A percentile compares a stretch with the other conserved stretches of the same genome.
These are phyloP conservation scores for Quercus mongolica DNA, from an alignment of 306 rosid species.

Conservation along the genomic window DNA sequence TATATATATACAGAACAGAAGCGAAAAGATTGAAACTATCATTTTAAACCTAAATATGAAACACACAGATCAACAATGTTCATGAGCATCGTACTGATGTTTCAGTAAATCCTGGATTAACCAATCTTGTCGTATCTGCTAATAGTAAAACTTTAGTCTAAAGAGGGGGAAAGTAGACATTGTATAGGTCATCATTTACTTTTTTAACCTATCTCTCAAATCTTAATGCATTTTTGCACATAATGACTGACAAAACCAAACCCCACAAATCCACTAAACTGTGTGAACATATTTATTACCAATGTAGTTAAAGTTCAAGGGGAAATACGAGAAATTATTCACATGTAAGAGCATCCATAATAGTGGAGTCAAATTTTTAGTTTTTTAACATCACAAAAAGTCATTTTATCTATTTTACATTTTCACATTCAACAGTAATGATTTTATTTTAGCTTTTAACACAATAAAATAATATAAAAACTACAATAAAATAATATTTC, in stretches of 20 bases:
- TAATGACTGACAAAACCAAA: background rate
- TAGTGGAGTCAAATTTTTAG: no score
- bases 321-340: no score
- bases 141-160: background rate
- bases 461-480: no score
- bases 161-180: background rate
- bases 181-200: background rate
- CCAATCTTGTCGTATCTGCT: background rate
- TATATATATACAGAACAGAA: background rate
- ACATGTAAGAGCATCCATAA: no score
- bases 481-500: no score
- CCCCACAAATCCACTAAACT: background rate
- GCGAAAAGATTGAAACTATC: background rate
- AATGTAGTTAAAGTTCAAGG: no score
- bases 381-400: no score
- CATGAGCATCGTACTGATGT: background rate
- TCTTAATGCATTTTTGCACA: background rate
- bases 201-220: background rate
- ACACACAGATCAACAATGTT: background rate
- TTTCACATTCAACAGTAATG: no score
- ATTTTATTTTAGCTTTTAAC: no score
- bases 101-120: background rate
- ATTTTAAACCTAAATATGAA: background rate
- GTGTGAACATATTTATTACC: background rate
- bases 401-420: no score